Conservation (phyloP, 2,329 filamentous ascomycete genomes). For the Ciborinia camelliae region DNA sequence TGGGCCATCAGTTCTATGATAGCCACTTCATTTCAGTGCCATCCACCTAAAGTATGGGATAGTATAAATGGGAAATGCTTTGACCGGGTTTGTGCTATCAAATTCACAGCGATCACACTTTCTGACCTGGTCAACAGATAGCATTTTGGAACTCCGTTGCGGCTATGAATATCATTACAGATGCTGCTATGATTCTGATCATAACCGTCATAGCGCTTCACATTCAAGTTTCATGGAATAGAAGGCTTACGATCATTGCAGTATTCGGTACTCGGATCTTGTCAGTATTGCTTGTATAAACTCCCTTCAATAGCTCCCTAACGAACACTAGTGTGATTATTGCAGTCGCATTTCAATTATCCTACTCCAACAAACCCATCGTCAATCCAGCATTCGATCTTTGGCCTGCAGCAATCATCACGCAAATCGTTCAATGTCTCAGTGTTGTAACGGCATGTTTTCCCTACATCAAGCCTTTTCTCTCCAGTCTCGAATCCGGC, state of each 20-base stretch:
- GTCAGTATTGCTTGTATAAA: neutral
- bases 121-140: neutral
- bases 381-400: conserved; percentile 10
- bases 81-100: conserved; percentile 3
- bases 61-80: conserved; percentile 9
- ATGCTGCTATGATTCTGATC: conserved; percentile 4
- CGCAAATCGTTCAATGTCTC: conserved; percentile 8
- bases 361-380: neutral
- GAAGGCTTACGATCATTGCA: conserved; percentile 1
- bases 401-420: conserved; percentile 6
- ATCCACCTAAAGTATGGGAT: conserved; percentile 8
- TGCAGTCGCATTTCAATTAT: conserved; percentile 10
- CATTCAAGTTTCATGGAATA: conserved; percentile 5
- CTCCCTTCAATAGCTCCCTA: neutral
- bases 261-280: conserved; percentile 20
- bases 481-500: conserved; percentile 11
- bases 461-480: conserved; percentile 16
- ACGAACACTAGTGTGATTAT: conserved; percentile 11
- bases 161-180: conserved; percentile 15
- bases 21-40: conserved; percentile 13
- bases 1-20: conserved; percentile 14
- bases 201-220: conserved; percentile 13
- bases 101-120: neutral
- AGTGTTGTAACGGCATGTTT: conserved; percentile 16
- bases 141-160: conserved; percentile 15